phyloP scores from a whole-genome alignment of 2,329 filamentous ascomycete genomes.

The Phyllosticta citrichinensis region DNA sequence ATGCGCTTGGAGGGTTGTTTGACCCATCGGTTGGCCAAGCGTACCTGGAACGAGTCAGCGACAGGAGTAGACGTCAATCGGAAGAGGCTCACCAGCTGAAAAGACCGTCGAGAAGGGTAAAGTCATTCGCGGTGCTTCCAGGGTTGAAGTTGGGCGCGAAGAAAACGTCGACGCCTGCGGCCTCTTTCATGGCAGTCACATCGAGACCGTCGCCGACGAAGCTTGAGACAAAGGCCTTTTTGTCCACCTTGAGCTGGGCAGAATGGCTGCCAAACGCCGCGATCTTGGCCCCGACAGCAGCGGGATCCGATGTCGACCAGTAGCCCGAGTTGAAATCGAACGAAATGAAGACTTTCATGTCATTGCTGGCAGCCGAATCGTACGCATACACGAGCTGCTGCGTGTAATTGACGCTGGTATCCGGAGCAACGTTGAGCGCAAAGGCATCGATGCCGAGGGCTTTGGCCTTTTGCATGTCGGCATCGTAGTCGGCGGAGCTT shows the following conservation, averaged over 20 bases:
- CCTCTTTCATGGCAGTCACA: constrained; percentile 13
- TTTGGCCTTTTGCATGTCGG: constrained; percentile 20
- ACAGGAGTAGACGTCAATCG: background rate
- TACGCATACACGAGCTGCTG: constrained; percentile 19
- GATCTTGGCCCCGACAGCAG: constrained; percentile 15
- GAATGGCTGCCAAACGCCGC: constrained; percentile 15
- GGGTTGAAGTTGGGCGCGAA: constrained; percentile 21
- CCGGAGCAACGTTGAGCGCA: constrained; percentile 21
- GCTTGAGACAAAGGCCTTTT: constrained; percentile 21
- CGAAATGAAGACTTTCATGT: constrained; percentile 21
- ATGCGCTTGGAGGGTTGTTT: constrained; percentile 17
- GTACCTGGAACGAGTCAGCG: background rate
- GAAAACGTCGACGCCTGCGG: constrained; percentile 19
- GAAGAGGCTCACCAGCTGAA: constrained; percentile 19
- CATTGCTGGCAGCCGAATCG: constrained; percentile 17
- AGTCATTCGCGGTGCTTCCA: constrained; percentile 10
- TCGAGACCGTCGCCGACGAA: constrained; percentile 19
- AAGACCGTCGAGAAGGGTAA: constrained; percentile 17
- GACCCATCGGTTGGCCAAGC: constrained; percentile 19
- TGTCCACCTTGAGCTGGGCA: constrained; percentile 18
- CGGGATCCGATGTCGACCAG: constrained; percentile 13
- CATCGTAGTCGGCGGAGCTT: constrained; percentile 19
- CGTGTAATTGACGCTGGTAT: constrained; percentile 15
- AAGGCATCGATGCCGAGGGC: constrained; percentile 24
- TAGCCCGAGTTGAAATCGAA: constrained; percentile 19